Evolutionary conservation across 164 flowering plant species (phyloP), one percentile per base, ranked within the genome.

Genomic region (Vitis cinerea): DNA sequence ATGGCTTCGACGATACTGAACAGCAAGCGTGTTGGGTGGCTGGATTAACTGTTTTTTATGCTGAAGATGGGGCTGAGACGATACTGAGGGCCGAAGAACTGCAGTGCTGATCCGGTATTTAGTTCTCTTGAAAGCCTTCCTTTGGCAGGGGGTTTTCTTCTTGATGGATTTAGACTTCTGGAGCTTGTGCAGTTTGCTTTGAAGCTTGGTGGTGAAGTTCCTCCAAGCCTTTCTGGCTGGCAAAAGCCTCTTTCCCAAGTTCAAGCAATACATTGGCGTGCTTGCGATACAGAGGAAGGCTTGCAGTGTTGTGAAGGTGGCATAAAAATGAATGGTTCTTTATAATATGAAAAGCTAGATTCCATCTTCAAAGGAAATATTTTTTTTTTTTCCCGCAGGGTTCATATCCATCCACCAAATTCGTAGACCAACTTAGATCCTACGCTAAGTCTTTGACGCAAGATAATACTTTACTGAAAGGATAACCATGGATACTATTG

Each of bases 191-290:
- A 84, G 79, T 19, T 80, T 84, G 66, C 61, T 77, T 44, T 83
- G 81, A 1, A 89, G 66, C 64, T 69, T 81, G 63, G 81, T 57
- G 71, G 87, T 77, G 80, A 89, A 71, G 79, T 77, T 74, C 78
- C 80, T 86, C 91, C 90, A 89, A 3, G 80, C 83, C 73, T 75
- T 86, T 50, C 63, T 74, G 67, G 87, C 80, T 0, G 86, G 83
- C n/a, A 23, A 72, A 51, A 87, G 84, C 83, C 72, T 81, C 78
- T 75, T 80, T 10, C 64, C 52, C 10, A 88, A 50, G 30, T 53
- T 78, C 62, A 81, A 44, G 74, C 76, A 71, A 78, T 86, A 77
- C 88, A 85, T 85, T 44, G 15, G 47, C n/a, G 31, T 23, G 27
- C 27, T 23, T 4, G 13, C 50, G 37, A 19, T 30, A 19, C 23